Percentiles rank a stretch among this genome's conserved stretches.
Evolutionary conservation across 371 early-diverging fungal species (phyloP).

Genomic region (Scutellospora calospora): DNA sequence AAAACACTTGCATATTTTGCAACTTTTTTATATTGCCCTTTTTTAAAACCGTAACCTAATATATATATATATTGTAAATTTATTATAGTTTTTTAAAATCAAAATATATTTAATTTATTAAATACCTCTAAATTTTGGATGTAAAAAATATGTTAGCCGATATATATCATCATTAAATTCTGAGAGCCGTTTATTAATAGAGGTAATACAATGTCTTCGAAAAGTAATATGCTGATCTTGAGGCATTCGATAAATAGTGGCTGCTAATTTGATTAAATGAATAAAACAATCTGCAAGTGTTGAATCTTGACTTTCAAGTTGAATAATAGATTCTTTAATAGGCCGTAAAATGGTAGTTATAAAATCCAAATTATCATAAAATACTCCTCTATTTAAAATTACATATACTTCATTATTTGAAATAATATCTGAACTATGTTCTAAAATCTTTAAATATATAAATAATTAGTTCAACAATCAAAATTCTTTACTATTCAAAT

Average conservation of each 20-base stretch:
- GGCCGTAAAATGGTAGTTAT: no score
- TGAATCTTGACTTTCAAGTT: not conserved
- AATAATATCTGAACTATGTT: no score
- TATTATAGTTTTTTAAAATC: not conserved
- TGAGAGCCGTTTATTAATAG: no score
- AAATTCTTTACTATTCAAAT: no score
- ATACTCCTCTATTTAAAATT: no score
- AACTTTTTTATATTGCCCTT: not conserved
- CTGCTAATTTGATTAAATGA: not conserved
- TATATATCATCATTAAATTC: not conserved
- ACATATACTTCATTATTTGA: no score
- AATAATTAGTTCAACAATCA: no score
- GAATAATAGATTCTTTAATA: not conserved
- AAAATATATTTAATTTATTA: not conserved
- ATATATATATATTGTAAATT: not conserved
- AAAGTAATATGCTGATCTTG: no score
- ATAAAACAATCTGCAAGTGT: conserved; percentile 4
- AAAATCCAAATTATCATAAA: no score
- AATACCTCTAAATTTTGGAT: conserved; percentile 3
- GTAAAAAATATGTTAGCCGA: not conserved
- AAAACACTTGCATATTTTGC: not conserved
- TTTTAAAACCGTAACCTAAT: not conserved
- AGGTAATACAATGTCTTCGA: no score
- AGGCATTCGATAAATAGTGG: not conserved
- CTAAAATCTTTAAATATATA: no score